Base-by-base conservation (phyloP, 2,329 filamentous ascomycete species). In the Fusarium staphyleae region DNA sequence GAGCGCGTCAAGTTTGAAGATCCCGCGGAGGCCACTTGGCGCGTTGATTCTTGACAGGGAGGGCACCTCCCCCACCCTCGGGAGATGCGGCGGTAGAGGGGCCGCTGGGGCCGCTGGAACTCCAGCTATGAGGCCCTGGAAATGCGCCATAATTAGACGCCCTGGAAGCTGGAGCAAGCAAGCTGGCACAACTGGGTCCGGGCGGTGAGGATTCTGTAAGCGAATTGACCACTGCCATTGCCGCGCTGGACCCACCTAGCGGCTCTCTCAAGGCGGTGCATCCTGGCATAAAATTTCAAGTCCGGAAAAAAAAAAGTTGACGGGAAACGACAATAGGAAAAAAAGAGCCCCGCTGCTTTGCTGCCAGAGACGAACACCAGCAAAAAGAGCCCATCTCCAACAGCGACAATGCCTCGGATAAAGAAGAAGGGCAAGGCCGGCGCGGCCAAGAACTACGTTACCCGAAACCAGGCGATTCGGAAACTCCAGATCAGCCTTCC, bases 361-460 rank as follows among this genome's bases (percentile, higher is more conserved):
- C 49, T 60, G 57, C 43, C 50, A 57, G 47, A 53, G 36, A 56
- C 51, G 63, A 55, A 37, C 45, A 63, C 48, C 58, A 47, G 60
- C 43, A 52, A 34, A 34, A 53, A 55, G 43, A 46, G 54, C 41
- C 26, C 52, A 57, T 52, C 44, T 60, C 48, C 55, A 61, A 56
- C 60, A 52, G 51, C 63, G 62, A 72, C 60, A 65, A 84, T 96
- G 91, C 85, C 79, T 49, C 87, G 86, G 69, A 88, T 93, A 68
- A 96, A 95, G 87, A 96, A 91, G 83, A 97, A 93, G 80, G 93
- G 93, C 72, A 87, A 90, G 74, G 83, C 93, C 73, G 95, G 95
- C 75, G 89, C 91, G 75, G 92, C 93, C 79, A 96, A 95, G 80
- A 99, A 99, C 84, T 99, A 93, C 81, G 92, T 99, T 68, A 99